Evolutionary conservation across 306 rosid species (phyloP), one percentile per base, ranked within the genome.

Genomic region (Mucuna pruriens): DNA sequence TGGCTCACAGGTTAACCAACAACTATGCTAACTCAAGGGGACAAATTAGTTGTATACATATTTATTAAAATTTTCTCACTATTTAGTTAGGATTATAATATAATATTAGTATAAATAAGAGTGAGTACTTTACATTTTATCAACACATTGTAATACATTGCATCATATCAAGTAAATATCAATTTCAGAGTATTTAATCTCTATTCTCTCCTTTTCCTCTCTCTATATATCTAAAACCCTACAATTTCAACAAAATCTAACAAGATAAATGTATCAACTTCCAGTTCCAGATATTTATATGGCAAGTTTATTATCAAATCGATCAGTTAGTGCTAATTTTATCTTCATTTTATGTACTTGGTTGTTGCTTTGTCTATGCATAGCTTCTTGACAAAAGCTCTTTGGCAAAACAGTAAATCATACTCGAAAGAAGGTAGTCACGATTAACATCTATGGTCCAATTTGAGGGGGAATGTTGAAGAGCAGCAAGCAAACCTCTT

Each of bases 271-370:
- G 26, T 63, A 62, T n/a, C 15, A 19, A 65, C 7, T n/a, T n/a
- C n/a, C n/a, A n/a, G n/a, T 81, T 73, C 42, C 23, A 36, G 4
- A 46, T 23, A 22, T 57, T 57, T 25, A 73, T 29, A 29, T 22
- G 38, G 33, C 54, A 36, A 29, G 29, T 80, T 49, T 34, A 46
- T 9, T 9, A 68, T 42, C 16, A 3, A 33, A 25, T 31, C 33
- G 71, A 67, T 65, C 42, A 33, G 55, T 67, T 82, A 57, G 66
- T 44, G 77, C 61, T 58, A 63, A 8, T 16, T 58, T 20, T 22
- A 19, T 61, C 7, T 72, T 46, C 19, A 25, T 46, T 75, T 58
- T 42, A 9, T 22, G 71, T 17, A 34, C 54, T 42, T 22, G 57
- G 61, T 48, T 40, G 57, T 23, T 55, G 8, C 38, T 76, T 22